Conservation (phyloP, 164 flowering plant genomes). For the Kingdonia uniflora region DNA sequence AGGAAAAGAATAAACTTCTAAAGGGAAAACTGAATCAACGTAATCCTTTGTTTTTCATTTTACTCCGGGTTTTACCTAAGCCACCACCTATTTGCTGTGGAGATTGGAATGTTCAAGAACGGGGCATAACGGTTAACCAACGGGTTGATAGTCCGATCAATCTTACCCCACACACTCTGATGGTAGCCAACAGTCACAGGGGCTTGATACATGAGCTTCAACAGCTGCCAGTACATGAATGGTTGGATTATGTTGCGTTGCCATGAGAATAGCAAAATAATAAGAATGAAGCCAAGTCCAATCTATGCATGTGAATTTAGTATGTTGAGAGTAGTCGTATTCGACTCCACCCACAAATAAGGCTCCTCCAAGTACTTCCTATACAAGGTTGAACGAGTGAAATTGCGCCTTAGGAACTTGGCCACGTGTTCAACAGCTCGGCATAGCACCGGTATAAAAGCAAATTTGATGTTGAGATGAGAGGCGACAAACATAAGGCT, state of each 20-base stretch:
- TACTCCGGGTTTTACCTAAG: conserved; percentile 29
- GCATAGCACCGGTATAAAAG: conserved; percentile 80
- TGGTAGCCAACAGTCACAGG: conserved; percentile 90
- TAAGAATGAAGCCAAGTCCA: conserved; percentile 78
- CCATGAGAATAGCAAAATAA: conserved; percentile 62
- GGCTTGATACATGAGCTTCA: conserved; percentile 97
- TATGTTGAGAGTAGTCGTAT: conserved; percentile 71
- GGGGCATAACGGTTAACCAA: conserved; percentile 64
- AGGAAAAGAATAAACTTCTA: conserved; percentile 10
- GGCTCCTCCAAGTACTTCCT: conserved; percentile 95
- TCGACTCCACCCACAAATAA: conserved; percentile 94
- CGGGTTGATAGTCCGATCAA: conserved; percentile 63
- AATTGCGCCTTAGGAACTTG: conserved; percentile 83
- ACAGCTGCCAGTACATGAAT: conserved; percentile 51
- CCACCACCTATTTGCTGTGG: conserved; percentile 88
- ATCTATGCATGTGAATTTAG: conserved; percentile 89
- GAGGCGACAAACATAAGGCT: conserved; percentile 79
- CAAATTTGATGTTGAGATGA: conserved; percentile 66
- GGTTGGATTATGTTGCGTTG: too few relatives aligned
- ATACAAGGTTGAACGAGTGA: conserved; percentile 67
- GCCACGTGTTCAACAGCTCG: conserved; percentile 76
- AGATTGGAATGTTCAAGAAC: conserved; percentile 59
- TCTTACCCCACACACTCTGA: conserved; percentile 82
- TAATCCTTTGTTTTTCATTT: conserved; percentile 2
- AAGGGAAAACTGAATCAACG: conserved; percentile 8